A percentile compares a stretch with the other conserved stretches of the same genome.
These are phyloP conservation scores for Verticillium klebahnii DNA, from an alignment of 2,329 filamentous ascomycete species.

Conservation along the genomic window DNA sequence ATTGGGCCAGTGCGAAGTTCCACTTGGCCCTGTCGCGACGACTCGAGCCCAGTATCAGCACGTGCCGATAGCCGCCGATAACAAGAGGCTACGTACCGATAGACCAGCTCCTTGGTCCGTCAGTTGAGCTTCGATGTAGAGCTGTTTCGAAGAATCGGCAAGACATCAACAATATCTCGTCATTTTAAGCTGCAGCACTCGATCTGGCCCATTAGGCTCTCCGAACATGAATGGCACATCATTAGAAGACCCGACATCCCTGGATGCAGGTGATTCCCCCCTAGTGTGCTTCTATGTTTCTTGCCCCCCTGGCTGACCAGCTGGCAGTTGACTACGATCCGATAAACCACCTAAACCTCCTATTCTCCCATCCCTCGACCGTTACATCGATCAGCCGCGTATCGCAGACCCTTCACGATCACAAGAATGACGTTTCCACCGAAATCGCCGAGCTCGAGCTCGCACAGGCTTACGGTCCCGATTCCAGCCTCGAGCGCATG, in stretches of 20 bases:
- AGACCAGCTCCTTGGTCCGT: not conserved
- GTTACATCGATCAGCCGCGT: conserved; percentile 73
- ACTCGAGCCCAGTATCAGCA: not conserved
- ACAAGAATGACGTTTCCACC: conserved; percentile 77
- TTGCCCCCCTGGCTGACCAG: conserved; percentile 11
- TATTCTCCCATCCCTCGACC: conserved; percentile 87
- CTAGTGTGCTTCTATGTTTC: not conserved
- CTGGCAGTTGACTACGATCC: conserved; percentile 75
- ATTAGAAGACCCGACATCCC: conserved; percentile 28
- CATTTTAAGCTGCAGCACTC: not conserved
- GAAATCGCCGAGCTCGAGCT: conserved; percentile 71
- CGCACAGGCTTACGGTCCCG: conserved; percentile 78
- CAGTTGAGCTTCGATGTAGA: not conserved
- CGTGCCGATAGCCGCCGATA: not conserved
- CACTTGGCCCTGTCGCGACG: not conserved
- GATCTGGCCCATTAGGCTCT: not conserved
- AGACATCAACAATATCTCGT: not conserved
- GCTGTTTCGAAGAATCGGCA: not conserved
- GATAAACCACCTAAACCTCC: conserved; percentile 84
- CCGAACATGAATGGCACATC: conserved; percentile 34
- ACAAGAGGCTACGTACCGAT: not conserved
- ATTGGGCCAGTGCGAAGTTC: not conserved
- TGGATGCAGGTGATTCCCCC: conserved; percentile 37
- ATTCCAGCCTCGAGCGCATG: conserved; percentile 86
- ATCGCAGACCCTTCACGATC: conserved; percentile 65